Conservation (phyloP, 768 basidiomycete species). For the Amanita pallidorosea region DNA sequence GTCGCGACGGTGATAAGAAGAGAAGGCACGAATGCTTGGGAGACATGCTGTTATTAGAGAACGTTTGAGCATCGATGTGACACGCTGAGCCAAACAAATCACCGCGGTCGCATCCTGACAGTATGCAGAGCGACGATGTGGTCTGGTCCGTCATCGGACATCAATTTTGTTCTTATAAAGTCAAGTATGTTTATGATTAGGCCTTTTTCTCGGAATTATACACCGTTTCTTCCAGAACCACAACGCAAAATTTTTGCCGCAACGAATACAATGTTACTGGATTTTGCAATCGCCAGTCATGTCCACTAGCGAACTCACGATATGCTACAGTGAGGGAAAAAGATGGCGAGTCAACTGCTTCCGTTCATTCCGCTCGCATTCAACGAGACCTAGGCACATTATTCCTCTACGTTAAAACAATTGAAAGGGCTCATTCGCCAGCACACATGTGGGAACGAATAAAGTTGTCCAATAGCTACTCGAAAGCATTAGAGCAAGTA, state of each 20-base stretch:
- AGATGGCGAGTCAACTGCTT: conserved; percentile 45
- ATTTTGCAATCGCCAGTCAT: conserved; percentile 88
- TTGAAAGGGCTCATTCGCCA: conserved; percentile 93
- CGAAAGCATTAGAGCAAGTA: conserved; percentile 92
- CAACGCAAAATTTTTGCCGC: conserved; percentile 95
- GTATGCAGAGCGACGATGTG: conserved; percentile 93
- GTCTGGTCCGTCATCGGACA: conserved; percentile 95
- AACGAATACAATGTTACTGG: conserved; percentile 99
- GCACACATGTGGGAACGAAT: conserved; percentile 98
- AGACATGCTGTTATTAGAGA: not conserved
- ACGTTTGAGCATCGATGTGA: not conserved
- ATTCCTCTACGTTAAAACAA: conserved; percentile 95
- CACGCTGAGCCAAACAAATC: not conserved
- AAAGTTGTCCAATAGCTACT: conserved; percentile 87
- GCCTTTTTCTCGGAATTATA: not conserved
- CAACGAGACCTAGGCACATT: conserved; percentile 46
- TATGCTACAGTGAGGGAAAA: conserved; percentile 98
- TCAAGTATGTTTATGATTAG: conserved; percentile 62
- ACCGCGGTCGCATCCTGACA: not conserved
- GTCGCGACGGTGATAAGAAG: conserved; percentile 20
- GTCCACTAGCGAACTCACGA: conserved; percentile 94
- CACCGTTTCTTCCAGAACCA: conserved; percentile 44
- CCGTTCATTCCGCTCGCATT: not conserved
- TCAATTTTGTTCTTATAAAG: conserved; percentile 99
- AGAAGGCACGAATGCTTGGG: conserved; percentile 16